A percentile compares a stretch with the other conserved stretches of the same genome.
Conservation (phyloP, 352 stramenopile species). For the Phytophthora cryptogea region DNA sequence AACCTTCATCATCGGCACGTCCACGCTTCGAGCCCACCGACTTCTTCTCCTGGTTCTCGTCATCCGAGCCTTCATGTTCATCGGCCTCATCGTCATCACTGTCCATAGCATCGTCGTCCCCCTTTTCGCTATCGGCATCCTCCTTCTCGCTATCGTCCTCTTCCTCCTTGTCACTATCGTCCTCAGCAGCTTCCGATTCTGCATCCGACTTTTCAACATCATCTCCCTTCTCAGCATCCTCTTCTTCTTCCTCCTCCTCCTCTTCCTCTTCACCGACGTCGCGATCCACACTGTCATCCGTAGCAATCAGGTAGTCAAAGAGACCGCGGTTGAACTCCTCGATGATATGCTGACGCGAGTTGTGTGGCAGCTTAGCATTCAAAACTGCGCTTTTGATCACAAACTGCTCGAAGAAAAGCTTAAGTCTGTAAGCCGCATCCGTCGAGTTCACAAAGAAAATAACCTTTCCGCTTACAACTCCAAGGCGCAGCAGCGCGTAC, state of each 20-base stretch:
- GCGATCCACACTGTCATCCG: constrained; percentile 95
- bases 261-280: constrained; percentile 64
- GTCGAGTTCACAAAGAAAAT: constrained; percentile 99
- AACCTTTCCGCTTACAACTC: constrained; percentile 96
- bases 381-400: constrained; percentile 98
- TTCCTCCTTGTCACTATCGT: constrained; percentile 66
- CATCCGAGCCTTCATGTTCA: constrained; percentile 24
- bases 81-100: constrained; percentile 89
- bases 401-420: constrained; percentile 99
- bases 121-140: constrained; percentile 41
- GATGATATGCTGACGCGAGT: constrained; percentile 97
- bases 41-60: constrained; percentile 49
- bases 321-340: constrained; percentile 95
- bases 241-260: constrained; percentile 73
- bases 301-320: constrained; percentile 99
- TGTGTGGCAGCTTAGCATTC: constrained; percentile 98
- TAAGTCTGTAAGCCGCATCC: constrained; percentile 94
- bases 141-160: constrained; percentile 51
- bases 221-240: constrained; percentile 51
- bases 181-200: constrained; percentile 61
- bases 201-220: constrained; percentile 36
- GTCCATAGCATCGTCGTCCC: constrained; percentile 57
- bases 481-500: constrained; percentile 98
- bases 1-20: constrained; percentile 84
- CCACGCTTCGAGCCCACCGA: constrained; percentile 48